A percentile compares a stretch with the other conserved stretches of the same genome.
Conservation (phyloP, 2,329 filamentous ascomycete species). For the Thermothelomyces thermophilus region DNA sequence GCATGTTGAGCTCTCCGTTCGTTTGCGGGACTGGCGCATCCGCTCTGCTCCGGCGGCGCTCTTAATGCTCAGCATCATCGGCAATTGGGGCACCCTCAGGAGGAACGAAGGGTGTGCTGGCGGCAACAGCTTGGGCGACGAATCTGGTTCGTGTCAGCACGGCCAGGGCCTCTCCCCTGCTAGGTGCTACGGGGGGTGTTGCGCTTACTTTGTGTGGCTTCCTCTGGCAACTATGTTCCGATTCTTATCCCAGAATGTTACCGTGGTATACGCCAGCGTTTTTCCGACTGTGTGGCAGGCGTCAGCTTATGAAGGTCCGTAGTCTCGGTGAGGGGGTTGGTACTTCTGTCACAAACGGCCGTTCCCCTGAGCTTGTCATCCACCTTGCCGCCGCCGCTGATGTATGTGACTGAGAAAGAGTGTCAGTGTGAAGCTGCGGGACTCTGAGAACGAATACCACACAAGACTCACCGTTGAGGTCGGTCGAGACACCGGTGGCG, state of each 20-base stretch:
- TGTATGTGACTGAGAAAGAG: conserved; percentile 49
- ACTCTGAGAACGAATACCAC: neutral
- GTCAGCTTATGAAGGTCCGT: neutral
- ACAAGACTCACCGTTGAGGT: conserved; percentile 48
- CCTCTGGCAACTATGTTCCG: conserved; percentile 56
- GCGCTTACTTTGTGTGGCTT: conserved; percentile 57
- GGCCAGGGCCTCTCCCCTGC: neutral
- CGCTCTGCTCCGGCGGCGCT: too few relatives aligned
- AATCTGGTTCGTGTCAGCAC: conserved; percentile 4
- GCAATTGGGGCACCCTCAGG: conserved; percentile 1
- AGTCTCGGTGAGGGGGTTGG: conserved; percentile 14
- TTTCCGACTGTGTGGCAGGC: conserved; percentile 47
- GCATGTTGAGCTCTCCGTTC: too few relatives aligned
- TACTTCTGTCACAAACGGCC: conserved; percentile 57
- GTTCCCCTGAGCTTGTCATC: conserved; percentile 51
- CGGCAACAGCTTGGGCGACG: conserved; percentile 7
- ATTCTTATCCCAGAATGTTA: conserved; percentile 52
- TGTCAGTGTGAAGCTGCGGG: neutral
- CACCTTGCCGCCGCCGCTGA: conserved; percentile 50
- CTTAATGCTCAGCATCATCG: neutral
- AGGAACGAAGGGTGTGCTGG: neutral
- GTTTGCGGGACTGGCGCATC: too few relatives aligned
- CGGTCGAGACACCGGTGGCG: conserved; percentile 58
- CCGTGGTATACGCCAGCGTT: conserved; percentile 54
- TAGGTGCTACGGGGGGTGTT: neutral